A percentile compares a stretch with the other conserved stretches of the same genome.
These are phyloP conservation scores for Immersiella caudata DNA, from an alignment of 495 filamentous ascomycete species.

Conservation along the genomic window DNA sequence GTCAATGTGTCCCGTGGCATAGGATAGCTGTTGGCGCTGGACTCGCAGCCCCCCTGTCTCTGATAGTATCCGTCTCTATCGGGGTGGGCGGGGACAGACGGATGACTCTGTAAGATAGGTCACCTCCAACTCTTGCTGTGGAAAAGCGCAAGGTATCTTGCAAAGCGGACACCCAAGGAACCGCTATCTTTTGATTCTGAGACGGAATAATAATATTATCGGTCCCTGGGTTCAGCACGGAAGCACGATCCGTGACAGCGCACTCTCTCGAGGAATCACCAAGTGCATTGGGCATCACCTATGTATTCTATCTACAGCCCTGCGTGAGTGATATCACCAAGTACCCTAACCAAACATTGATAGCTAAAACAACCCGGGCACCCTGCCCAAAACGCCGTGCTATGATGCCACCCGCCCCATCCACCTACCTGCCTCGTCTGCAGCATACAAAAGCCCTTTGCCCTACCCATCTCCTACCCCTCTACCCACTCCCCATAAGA, in stretches of 20 bases:
- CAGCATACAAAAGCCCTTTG: conserved; percentile 6
- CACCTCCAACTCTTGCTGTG: too few species aligned
- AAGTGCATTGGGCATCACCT: neutral
- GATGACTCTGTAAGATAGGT: too few species aligned
- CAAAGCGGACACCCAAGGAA: too few species aligned
- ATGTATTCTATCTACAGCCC: neutral
- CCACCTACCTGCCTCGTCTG: neutral
- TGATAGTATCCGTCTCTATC: too few species aligned
- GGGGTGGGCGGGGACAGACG: too few species aligned
- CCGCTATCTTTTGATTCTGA: too few species aligned
- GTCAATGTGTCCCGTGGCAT: too few species aligned
- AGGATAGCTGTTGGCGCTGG: too few species aligned
- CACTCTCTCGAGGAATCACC: neutral
- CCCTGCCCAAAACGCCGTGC: conserved; percentile 33
- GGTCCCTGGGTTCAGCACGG: too few species aligned
- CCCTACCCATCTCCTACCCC: neutral
- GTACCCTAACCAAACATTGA: neutral
- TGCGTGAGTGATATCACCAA: neutral
- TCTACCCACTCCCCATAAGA: neutral
- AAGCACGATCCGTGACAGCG: neutral
- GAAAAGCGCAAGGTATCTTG: too few species aligned
- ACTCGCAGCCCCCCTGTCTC: too few species aligned
- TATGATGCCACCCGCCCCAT: conserved; percentile 25
- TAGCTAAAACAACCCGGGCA: neutral
- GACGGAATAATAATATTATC: too few species aligned